These are phyloP conservation scores for Pleurotus djamor DNA, from an alignment of 768 basidiomycete species.

Conservation along the genomic window DNA sequence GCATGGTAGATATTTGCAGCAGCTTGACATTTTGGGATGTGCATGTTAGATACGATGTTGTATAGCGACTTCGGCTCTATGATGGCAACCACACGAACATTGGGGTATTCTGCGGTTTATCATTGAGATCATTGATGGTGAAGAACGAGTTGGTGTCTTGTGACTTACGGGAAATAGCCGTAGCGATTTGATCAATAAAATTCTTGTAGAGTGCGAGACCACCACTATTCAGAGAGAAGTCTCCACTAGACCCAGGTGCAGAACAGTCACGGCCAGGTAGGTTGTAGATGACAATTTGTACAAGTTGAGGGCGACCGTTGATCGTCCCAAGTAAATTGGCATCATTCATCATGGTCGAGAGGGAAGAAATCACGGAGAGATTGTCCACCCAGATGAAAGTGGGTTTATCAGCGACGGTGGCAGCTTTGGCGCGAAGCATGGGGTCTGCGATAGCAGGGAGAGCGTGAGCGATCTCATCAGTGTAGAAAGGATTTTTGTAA, in stretches of 20 bases:
- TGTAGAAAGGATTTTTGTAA: constrained; percentile 56
- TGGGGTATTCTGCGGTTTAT: constrained; percentile 41
- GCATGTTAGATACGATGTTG: constrained; percentile 68
- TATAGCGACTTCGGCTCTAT: constrained; percentile 68
- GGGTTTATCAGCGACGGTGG: constrained; percentile 53
- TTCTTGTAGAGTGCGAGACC: constrained; percentile 52
- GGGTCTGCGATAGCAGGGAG: constrained; percentile 48
- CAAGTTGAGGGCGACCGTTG: constrained; percentile 44
- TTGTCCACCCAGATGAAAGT: constrained; percentile 64
- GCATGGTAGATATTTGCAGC: constrained; percentile 52
- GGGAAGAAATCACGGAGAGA: constrained; percentile 49
- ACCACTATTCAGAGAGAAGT: constrained; percentile 55
- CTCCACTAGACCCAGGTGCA: constrained; percentile 63
- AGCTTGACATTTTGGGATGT: constrained; percentile 50
- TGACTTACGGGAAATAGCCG: constrained; percentile 46
- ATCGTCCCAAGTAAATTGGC: constrained; percentile 41
- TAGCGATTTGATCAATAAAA: constrained; percentile 63
- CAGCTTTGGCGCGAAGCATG: constrained; percentile 46
- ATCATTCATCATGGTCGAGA: constrained; percentile 57
- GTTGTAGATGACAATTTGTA: constrained; percentile 57
- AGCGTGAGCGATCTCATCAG: constrained; percentile 49
- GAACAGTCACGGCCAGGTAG: constrained; percentile 70
- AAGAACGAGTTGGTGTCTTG: neutral
- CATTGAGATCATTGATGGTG: constrained; percentile 4
- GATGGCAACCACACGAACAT: constrained; percentile 61